A percentile compares a stretch with the other conserved stretches of the same genome.
These are phyloP conservation scores for Leucosporidium yakuticum DNA, from an alignment of 768 basidiomycete species.

Conservation along the genomic window DNA sequence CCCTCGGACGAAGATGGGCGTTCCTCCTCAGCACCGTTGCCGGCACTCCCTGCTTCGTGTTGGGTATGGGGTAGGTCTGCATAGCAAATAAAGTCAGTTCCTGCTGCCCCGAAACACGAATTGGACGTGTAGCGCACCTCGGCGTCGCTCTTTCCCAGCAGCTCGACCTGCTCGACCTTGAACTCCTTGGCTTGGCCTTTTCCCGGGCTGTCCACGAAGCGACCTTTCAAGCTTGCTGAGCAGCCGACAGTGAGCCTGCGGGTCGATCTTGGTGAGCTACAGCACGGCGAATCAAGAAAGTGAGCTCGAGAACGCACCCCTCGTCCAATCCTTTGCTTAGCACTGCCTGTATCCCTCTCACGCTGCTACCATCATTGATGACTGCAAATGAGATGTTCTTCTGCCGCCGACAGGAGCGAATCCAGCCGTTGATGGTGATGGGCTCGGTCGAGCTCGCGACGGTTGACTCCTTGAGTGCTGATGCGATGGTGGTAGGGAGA, in stretches of 20 bases:
- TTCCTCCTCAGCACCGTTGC: conserved; percentile 76
- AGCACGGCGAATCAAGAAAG: neutral
- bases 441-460: neutral
- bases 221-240: conserved; percentile 27
- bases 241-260: conserved; percentile 25
- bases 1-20: conserved; percentile 79
- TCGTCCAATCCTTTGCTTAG: conserved; percentile 24
- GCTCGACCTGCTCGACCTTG: conserved; percentile 21
- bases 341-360: conserved; percentile 34
- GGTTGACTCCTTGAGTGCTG: neutral
- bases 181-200: conserved; percentile 29
- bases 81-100: neutral
- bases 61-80: conserved; percentile 83
- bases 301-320: conserved; percentile 2
- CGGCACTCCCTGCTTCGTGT: conserved; percentile 79
- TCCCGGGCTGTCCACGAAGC: conserved; percentile 25
- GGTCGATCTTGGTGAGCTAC: neutral
- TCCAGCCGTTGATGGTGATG: conserved; percentile 33
- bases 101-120: too few species aligned
- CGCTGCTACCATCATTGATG: conserved; percentile 32
- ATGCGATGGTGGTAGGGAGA: neutral
- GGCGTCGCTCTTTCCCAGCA: conserved; percentile 36
- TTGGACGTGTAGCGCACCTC: conserved; percentile 14
- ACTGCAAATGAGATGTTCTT: conserved; percentile 37
- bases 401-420: conserved; percentile 32